These are phyloP conservation scores for Helichrysum umbraculigerum DNA, from an alignment of 129 eudicot genomes.

Conservation along the genomic window DNA sequence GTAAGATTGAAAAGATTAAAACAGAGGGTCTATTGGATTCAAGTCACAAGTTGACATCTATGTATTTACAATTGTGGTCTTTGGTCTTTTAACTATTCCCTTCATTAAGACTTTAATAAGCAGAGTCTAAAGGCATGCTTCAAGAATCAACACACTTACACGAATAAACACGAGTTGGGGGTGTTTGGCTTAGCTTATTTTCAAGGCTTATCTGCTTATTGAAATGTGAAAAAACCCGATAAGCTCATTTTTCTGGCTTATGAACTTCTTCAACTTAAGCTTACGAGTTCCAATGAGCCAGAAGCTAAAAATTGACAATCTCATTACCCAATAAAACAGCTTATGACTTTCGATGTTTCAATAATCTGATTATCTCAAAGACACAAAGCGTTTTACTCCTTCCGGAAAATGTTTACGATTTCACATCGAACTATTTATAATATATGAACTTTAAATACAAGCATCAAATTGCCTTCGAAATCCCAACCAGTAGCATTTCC, in stretches of 20 bases:
- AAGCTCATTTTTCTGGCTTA: too few species aligned
- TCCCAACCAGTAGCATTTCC: too few species aligned
- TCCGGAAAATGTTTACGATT: not conserved
- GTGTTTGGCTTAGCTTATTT: too few species aligned
- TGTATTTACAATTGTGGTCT: not conserved
- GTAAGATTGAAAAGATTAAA: not conserved
- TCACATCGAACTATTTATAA: conserved; percentile 6
- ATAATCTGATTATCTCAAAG: not conserved
- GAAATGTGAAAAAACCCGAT: too few species aligned
- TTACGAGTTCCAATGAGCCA: too few species aligned
- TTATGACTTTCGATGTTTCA: not conserved
- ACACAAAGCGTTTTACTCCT: not conserved
- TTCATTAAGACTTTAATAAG: too few species aligned
- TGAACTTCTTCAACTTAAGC: too few species aligned
- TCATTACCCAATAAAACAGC: too few species aligned
- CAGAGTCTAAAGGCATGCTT: not conserved
- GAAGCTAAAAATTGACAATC: too few species aligned
- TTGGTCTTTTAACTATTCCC: not conserved
- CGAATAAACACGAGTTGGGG: too few species aligned
- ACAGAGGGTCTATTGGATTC: not conserved
- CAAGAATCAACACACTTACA: too few species aligned
- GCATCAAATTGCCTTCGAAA: not conserved
- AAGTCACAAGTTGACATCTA: not conserved
- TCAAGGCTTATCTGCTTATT: too few species aligned
- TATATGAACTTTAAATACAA: not conserved